phyloP scores from a whole-genome alignment of 2,329 filamentous ascomycete genomes.

The Zalaria obscura region DNA sequence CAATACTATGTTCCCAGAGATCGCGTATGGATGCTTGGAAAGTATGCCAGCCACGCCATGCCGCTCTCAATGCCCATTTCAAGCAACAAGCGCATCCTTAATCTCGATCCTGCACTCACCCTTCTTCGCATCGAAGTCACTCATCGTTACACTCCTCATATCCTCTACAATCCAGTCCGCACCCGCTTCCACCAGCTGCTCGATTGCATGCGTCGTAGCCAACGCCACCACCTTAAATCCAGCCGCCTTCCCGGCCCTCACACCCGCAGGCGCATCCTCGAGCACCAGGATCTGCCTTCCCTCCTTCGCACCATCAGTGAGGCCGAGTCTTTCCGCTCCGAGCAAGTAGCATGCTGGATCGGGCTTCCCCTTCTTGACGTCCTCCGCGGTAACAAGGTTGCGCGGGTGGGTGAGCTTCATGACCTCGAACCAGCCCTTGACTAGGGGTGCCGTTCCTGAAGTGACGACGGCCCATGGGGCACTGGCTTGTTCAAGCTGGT shows the following conservation, averaged over 20 bases:
- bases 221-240: constrained; percentile 77
- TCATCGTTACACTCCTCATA: constrained; percentile 56
- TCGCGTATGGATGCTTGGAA: no score
- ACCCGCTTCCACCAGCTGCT: constrained; percentile 58
- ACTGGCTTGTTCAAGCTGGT: constrained; percentile 44
- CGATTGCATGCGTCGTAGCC: constrained; percentile 65
- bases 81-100: constrained; percentile 38
- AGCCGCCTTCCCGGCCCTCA: constrained; percentile 69
- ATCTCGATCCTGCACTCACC: constrained; percentile 57
- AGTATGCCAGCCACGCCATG: no score
- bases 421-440: constrained; percentile 35
- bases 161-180: constrained; percentile 82
- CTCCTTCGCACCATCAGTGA: constrained; percentile 10
- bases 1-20: no score
- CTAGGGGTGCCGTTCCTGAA: constrained; percentile 32
- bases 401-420: constrained; percentile 33
- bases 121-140: constrained; percentile 36
- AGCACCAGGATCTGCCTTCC: constrained; percentile 51
- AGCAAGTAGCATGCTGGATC: constrained; percentile 35
- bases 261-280: constrained; percentile 80
- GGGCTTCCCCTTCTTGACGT: constrained; percentile 34
- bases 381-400: constrained; percentile 34
- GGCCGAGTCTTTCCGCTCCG: constrained; percentile 25
- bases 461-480: constrained; percentile 73
- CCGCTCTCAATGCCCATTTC: not conserved